Evolutionary conservation across 2,329 filamentous ascomycete species (phyloP), one percentile per base, ranked within the genome.

Genomic region (Xylaria sp.): DNA sequence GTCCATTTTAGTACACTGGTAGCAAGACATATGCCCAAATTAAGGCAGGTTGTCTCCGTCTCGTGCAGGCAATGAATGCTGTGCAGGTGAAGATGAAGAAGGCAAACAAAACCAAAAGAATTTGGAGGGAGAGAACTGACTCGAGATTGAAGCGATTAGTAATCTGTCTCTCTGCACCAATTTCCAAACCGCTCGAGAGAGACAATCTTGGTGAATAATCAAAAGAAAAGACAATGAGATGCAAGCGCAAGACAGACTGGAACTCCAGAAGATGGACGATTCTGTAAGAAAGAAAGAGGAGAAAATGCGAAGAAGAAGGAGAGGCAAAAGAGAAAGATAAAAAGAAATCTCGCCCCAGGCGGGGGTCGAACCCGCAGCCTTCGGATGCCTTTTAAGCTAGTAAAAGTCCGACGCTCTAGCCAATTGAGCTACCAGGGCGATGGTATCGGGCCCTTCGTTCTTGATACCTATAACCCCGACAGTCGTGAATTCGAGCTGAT

Each of bases 291-390:
- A 42, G 16, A 16, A 16, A 16, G 16, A 42, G 37, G 2, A 42
- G 4, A 30, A 30, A 1, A 42, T 42, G 37, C 37, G 11, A 39
- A 39, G 4, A 39, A 46, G 11, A 42, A 13, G 37, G 37, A 42
- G 9, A 42, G 16, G 16, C 16, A 16, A 16, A 16, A 16, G 0
- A 44, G 10, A 6, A 16, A 2, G 13, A 35, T 16, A 42, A 52
- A 52, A 58, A 34, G 9, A 30, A 58, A 58, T 8, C 47, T 4
- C 67, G 67, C 67, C 68, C 66, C 65, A 68, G 64, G 68, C 63
- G 68, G 68, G 68, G 66, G 63, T 70, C 68, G 68, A 70, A 70
- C 68, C 68, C 67, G 63, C 68, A 69, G 66, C 68, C 68, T 70
- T 70, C 63, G 68, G 68, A 70, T 69, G 7, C 6, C 47, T 23